These are phyloP conservation scores for Pseudocercospora musae DNA, from an alignment of 2,329 filamentous ascomycete genomes.

Conservation along the genomic window DNA sequence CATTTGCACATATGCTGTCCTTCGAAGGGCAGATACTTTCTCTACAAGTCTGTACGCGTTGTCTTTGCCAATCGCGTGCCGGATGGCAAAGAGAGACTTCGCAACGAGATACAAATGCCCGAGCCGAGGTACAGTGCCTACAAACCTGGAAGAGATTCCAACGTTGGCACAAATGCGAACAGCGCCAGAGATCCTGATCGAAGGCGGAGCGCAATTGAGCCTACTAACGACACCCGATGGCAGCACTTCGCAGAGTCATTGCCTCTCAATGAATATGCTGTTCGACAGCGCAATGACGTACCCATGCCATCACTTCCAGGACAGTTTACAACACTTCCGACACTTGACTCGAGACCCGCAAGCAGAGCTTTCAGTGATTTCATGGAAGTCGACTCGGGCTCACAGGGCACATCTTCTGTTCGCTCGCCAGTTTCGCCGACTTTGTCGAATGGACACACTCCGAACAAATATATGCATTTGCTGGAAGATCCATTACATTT, in stretches of 20 bases:
- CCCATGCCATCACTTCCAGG: conserved; percentile 29
- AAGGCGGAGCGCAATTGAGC: conserved; percentile 20
- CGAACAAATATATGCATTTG: background rate
- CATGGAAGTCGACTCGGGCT: conserved; percentile 26
- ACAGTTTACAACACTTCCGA: conserved; percentile 24
- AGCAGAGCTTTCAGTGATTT: conserved; percentile 28
- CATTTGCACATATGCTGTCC: conserved; percentile 92
- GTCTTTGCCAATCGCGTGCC: conserved; percentile 96
- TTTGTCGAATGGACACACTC: conserved; percentile 13
- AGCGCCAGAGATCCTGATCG: conserved; percentile 15
- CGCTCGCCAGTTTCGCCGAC: conserved; percentile 19
- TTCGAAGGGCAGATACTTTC: conserved; percentile 75
- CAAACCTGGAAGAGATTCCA: conserved; percentile 58
- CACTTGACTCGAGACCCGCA: conserved; percentile 30
- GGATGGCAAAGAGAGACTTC: conserved; percentile 87
- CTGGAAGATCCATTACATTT: conserved; percentile 28
- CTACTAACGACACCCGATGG: background rate
- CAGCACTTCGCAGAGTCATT: conserved; percentile 25
- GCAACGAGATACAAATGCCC: conserved; percentile 84
- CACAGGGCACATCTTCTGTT: conserved; percentile 15
- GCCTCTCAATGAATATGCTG: conserved; percentile 24
- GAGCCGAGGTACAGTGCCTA: conserved; percentile 85
- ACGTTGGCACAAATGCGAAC: conserved; percentile 21
- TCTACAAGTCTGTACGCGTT: conserved; percentile 88
- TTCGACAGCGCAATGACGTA: conserved; percentile 22